These are phyloP conservation scores for Meyerozyma carpophila DNA, from an alignment of 1,139 yeast genomes.

Conservation along the genomic window DNA sequence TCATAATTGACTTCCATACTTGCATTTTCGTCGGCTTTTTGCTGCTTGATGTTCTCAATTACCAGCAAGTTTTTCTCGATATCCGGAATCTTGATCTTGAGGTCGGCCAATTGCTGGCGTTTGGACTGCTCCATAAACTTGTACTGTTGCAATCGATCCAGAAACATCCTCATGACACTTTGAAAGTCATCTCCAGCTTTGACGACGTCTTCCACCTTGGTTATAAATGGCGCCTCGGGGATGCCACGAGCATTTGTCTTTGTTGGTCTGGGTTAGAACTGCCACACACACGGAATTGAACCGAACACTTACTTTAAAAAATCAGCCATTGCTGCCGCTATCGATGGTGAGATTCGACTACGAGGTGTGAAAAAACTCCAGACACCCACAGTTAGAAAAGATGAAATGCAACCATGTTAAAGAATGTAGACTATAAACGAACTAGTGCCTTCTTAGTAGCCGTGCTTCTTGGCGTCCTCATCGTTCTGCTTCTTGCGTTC, in stretches of 20 bases:
- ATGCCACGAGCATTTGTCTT: slow-evolving; percentile 84
- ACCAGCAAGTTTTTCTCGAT: slow-evolving; percentile 76
- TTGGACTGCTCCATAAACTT: slow-evolving; percentile 86
- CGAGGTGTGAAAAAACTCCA: not conserved
- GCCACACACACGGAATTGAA: not conserved
- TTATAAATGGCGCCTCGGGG: slow-evolving; percentile 94
- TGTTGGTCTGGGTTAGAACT: slow-evolving; percentile 39
- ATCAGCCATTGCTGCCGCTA: slow-evolving; percentile 9
- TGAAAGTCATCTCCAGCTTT: slow-evolving; percentile 70
- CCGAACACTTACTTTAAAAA: slow-evolving; percentile 11
- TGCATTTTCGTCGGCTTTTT: slow-evolving; percentile 31
- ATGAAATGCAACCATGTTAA: not conserved
- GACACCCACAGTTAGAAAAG: not conserved
- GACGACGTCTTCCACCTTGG: slow-evolving; percentile 70
- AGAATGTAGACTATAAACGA: not conserved
- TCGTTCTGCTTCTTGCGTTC: slow-evolving; percentile 39
- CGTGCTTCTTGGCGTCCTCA: not conserved
- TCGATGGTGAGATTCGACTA: not conserved
- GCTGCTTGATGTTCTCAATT: slow-evolving; percentile 53
- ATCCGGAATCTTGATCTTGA: slow-evolving; percentile 80
- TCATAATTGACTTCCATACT: slow-evolving; percentile 72
- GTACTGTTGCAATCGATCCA: slow-evolving; percentile 76
- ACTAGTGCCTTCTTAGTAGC: not conserved
- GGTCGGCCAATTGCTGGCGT: slow-evolving; percentile 58
- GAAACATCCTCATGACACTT: slow-evolving; percentile 59